Percentiles rank a stretch among this genome's conserved stretches.
Evolutionary conservation across 2,329 filamentous ascomycete genomes (phyloP).

Genomic region (Elsinoe fawcettii): DNA sequence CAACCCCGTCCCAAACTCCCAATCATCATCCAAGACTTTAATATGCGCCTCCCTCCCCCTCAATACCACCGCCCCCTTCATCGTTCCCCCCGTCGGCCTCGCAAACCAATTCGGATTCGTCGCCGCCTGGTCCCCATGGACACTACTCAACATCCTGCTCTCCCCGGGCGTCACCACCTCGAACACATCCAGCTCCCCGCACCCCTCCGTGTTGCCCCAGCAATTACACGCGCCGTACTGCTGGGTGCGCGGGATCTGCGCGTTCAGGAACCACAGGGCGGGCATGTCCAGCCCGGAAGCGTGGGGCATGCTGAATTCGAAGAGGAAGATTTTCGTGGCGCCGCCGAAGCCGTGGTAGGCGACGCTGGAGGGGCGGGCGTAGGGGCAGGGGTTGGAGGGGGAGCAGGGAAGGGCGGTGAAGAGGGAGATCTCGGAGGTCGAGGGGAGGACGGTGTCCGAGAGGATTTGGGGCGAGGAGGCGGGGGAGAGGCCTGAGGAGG

Average conservation of each 20-base stretch:
- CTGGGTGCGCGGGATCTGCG: constrained; percentile 16
- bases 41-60: constrained; percentile 4
- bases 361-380: constrained; percentile 13
- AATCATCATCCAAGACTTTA: constrained; percentile 9
- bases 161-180: constrained; percentile 12
- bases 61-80: constrained; percentile 15
- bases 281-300: constrained; percentile 9
- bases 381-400: constrained; percentile 6
- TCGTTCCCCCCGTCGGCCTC: constrained; percentile 7
- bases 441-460: constrained; percentile 14
- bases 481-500: background rate
- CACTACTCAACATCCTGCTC: constrained; percentile 8
- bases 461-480: constrained; percentile 13
- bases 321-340: constrained; percentile 15
- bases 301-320: constrained; percentile 16
- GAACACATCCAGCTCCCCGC: constrained; percentile 15
- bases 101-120: constrained; percentile 14
- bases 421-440: constrained; percentile 13
- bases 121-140: constrained; percentile 16
- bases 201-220: constrained; percentile 16
- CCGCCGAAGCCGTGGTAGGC: constrained; percentile 17
- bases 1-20: constrained; percentile 13
- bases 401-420: constrained; percentile 12
- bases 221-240: constrained; percentile 15
- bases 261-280: constrained; percentile 16